Evolutionary conservation across 805 yeast genomes (phyloP), one percentile per base, ranked within the genome.

Genomic region (Candida taoyuanica): DNA sequence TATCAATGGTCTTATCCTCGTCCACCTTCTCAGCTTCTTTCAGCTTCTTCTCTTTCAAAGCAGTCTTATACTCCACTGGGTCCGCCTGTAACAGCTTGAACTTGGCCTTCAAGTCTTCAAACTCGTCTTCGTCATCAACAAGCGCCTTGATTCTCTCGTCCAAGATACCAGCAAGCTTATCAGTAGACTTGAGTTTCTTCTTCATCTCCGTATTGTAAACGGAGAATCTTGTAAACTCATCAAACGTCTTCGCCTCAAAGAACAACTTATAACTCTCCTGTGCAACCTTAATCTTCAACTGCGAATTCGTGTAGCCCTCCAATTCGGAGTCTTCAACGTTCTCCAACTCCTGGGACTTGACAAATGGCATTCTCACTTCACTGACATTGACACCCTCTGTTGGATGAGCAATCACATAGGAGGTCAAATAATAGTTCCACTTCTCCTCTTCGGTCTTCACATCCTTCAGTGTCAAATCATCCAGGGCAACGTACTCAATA

Each of bases 341-440:
- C 12, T 51, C 56, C n/a, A 49, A 15, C 3, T 46, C 49, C 9
- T 75, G 71, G 5, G 74, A 58, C 49, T 78, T 81, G 48, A 85
- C 65, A 61, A 91, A 84, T 18, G 98, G 98, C 60, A 86, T 69
- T 46, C 74, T 73, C 39, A 93, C 73, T 48, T 78, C 78, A 30
- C 83, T 78, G 15, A 85, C 76, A 14, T 87, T 80, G 14, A 93
- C 83, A 21, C 98, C 98, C 61, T 93, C 99, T 3, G 99, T 93
- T 27, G 98, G 98, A 53, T 87, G 95, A 3, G 95, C 83, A 85
- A 93, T 83, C 30, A 89, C 76, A 60, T 84, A 93, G 30, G 95
- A 85, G 0, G 98, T 91, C 35, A 93, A 73, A 57, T 93, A 93
- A 65, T 93, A 91, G 58, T 87, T 89, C 84, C 96, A 93, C 53